Evolutionary conservation across 768 basidiomycete genomes (phyloP).

Genomic region (Mycena floridula): DNA sequence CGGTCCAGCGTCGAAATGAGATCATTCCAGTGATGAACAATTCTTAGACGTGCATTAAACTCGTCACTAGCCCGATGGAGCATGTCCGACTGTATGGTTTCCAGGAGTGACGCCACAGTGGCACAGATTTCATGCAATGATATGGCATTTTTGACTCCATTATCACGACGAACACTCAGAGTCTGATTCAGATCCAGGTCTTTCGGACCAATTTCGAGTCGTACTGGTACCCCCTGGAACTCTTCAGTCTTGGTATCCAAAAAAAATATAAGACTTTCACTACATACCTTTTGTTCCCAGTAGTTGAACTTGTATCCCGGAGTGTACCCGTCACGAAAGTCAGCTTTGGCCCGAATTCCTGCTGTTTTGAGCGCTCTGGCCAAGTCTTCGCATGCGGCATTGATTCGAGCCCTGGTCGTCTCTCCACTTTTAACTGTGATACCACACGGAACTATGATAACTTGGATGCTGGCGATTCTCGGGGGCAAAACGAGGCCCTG

Average conservation of each 20-base stretch:
- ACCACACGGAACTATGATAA: conserved; percentile 88
- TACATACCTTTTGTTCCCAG: conserved; percentile 89
- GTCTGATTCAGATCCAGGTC: conserved; percentile 83
- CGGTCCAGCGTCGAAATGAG: conserved; percentile 86
- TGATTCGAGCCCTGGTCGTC: conserved; percentile 62
- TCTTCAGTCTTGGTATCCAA: background rate
- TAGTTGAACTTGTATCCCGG: conserved; percentile 99
- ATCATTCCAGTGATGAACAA: conserved; percentile 84
- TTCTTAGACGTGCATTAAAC: conserved; percentile 66
- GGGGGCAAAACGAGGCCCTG: conserved; percentile 97
- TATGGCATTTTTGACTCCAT: conserved; percentile 39
- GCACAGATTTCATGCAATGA: conserved; percentile 32
- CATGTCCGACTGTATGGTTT: conserved; percentile 88
- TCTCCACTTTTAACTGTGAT: conserved; percentile 81
- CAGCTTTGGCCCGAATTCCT: conserved; percentile 81
- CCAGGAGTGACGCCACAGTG: conserved; percentile 61
- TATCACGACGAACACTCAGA: conserved; percentile 74
- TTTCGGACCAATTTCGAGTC: conserved; percentile 94
- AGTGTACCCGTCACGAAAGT: conserved; percentile 92
- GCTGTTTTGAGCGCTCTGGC: conserved; percentile 65
- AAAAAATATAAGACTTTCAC: background rate
- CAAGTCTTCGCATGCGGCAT: conserved; percentile 71
- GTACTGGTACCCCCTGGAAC: conserved; percentile 85
- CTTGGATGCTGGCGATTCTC: conserved; percentile 89
- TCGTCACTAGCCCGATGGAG: conserved; percentile 67